phyloP scores from a whole-genome alignment of 1,284 basidiomycete species.

The Leucoagaricus sp. region DNA sequence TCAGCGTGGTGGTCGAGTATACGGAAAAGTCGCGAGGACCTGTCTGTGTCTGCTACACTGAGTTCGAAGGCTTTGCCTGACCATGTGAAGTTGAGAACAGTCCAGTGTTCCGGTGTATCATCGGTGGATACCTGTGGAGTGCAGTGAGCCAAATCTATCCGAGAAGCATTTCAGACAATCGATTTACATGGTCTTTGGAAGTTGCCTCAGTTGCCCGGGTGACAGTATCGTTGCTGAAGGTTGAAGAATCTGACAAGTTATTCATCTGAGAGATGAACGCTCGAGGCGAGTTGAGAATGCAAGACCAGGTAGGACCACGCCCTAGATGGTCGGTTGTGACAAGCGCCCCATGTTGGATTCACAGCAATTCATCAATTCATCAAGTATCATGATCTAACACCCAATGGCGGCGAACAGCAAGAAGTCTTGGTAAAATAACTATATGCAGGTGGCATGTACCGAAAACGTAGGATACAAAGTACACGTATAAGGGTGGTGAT shows the following conservation, averaged over 20 bases:
- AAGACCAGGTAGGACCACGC: not conserved
- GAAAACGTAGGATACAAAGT: not conserved
- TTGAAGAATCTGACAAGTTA: not conserved
- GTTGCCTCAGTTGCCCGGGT: not conserved
- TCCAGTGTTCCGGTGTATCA: slow-evolving; percentile 45
- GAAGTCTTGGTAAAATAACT: too few species aligned
- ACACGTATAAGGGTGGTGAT: not conserved
- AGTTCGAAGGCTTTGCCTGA: slow-evolving; percentile 57
- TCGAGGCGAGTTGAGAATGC: not conserved
- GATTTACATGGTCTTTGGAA: not conserved
- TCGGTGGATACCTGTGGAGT: slow-evolving; percentile 13
- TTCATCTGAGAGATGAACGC: too few species aligned
- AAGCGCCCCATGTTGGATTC: not conserved
- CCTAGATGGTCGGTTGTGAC: not conserved
- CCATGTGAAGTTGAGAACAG: slow-evolving; percentile 67
- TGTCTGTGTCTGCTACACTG: slow-evolving; percentile 71
- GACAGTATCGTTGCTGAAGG: not conserved
- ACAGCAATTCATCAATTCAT: slow-evolving; percentile 4
- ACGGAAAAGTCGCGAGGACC: slow-evolving; percentile 38
- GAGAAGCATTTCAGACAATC: not conserved
- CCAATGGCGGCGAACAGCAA: not conserved
- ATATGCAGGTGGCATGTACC: not conserved
- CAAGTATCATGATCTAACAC: not conserved
- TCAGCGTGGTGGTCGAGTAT: not conserved
- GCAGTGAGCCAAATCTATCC: not conserved